phyloP scores from a whole-genome alignment of 345 rosid species.

The Eucalyptus urophylla region DNA sequence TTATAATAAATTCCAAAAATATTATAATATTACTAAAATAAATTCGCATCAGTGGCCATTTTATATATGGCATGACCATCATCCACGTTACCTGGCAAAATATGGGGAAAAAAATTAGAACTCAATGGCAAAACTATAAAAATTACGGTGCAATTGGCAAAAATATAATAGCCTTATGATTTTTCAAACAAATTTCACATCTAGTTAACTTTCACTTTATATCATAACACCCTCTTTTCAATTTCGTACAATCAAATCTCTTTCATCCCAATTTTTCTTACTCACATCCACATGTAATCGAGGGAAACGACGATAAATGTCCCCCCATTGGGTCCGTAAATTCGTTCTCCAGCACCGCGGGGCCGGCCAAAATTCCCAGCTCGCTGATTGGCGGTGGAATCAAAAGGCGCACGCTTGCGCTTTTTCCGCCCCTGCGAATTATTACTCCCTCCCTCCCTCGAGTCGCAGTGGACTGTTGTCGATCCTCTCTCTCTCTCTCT shows the following conservation, averaged over 20 bases:
- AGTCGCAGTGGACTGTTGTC: not conserved
- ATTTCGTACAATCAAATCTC: not conserved
- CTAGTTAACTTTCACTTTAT: no score
- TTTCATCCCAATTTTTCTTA: no score
- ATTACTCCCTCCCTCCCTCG: not conserved
- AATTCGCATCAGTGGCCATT: fast-evolving
- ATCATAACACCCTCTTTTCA: not conserved
- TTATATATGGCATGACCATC: not conserved
- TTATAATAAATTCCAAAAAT: no score
- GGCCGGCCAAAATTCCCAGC: not conserved
- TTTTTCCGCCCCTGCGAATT: not conserved
- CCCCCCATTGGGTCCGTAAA: not conserved
- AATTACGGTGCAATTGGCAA: fast-evolving
- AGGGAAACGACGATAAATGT: no score
- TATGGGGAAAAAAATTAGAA: no score
- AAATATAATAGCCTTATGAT: no score
- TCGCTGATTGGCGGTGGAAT: not conserved
- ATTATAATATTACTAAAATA: no score
- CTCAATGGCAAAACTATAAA: no score
- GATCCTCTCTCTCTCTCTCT: not conserved
- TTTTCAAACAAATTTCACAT: not conserved
- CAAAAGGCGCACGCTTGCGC: not conserved
- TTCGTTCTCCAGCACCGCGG: not conserved
- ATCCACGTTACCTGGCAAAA: not conserved
- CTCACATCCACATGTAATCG: no score